Base-by-base conservation (phyloP, 768 basidiomycete genomes). In the Termitomyces sp. region DNA sequence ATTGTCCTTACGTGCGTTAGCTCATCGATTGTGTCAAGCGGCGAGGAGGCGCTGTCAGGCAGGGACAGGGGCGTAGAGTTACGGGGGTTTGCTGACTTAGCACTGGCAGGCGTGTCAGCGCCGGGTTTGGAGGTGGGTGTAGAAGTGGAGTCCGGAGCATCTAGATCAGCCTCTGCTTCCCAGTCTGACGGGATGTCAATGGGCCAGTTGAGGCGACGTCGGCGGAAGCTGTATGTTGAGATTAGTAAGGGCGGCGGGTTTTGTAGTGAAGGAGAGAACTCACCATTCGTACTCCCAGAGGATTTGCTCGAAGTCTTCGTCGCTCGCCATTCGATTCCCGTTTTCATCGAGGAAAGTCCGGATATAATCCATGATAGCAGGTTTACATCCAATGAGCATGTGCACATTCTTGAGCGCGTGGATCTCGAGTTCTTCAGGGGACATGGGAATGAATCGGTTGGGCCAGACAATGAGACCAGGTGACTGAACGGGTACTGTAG, bases 331-430 rank as follows among this genome's bases (percentile, higher is more conserved):
- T 60, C 64, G 67, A 40, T 65, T 67, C 1, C 79, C 79, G 7
- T 75, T 69, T 62, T 77, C 71, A 50, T 81, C 81, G 3, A 67
- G 62, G 49, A 74, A 75, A 8, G 68, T 66, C 7, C 68, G 66
- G n/a, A 88, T 67, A 67, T 75, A 86, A 49, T 84, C 83, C 7
- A 65, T 68, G 11, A 92, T 74, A 4, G 89, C 87, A 39, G 77
- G 76, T 67, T 84, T 83, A 68, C 84, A 88, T 35, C 83, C 84
- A 28, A 92, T 75, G 3, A 92, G 69, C 7, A 79, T 79, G 68
- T 91, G 87, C 53, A 90, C 73, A 67, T 86, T 79, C 73, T 85
- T 88, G 74, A 85, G 87, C n/a, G 84, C 79, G 66, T 90, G 87
- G 85, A 89, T 85, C 74, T 91, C 90, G 38, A 91, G 75, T 68